Conservation (phyloP, 306 rosid species). For the Benincasa hispida region DNA sequence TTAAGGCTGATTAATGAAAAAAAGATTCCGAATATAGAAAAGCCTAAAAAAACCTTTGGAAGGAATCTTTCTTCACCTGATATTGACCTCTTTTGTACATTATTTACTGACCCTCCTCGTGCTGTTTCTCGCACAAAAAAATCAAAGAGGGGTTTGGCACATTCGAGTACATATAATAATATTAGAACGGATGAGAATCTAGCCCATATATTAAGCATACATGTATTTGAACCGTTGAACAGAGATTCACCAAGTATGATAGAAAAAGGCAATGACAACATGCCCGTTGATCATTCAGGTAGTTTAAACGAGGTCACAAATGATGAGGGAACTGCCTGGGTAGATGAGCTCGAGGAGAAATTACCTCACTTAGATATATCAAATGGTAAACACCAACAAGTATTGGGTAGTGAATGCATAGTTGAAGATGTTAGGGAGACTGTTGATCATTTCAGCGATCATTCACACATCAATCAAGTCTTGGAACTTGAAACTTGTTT, state of each 20-base stretch:
- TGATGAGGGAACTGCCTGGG: conserved; percentile 7
- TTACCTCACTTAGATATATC: conserved; percentile 9
- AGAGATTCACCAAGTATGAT: conserved; percentile 17
- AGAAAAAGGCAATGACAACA: conserved; percentile 1
- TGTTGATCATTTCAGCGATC: conserved; percentile 8
- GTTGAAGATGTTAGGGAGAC: conserved; percentile 11
- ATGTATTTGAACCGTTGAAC: conserved; percentile 12
- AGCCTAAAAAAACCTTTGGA: conserved; percentile 29
- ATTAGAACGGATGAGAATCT: conserved; percentile 20
- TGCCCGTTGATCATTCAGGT: neutral
- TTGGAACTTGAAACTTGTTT: conserved; percentile 13
- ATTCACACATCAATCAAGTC: conserved; percentile 3
- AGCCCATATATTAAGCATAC: conserved; percentile 13
- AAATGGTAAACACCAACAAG: conserved; percentile 18
- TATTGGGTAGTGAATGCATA: conserved; percentile 13
- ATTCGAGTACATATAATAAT: conserved; percentile 8
- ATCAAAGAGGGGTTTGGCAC: conserved; percentile 11
- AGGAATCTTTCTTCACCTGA: conserved; percentile 70
- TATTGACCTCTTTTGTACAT: conserved; percentile 48
- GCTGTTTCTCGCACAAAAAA: conserved; percentile 26
- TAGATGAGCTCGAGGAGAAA: conserved; percentile 13
- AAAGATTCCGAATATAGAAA: conserved; percentile 21
- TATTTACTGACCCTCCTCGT: conserved; percentile 36
- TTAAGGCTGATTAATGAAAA: conserved; percentile 43
- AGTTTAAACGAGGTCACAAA: conserved; percentile 8